Percentiles rank a stretch among this genome's conserved stretches.
Evolutionary conservation across 768 basidiomycete genomes (phyloP).

Genomic region (Suillus alpinus): DNA sequence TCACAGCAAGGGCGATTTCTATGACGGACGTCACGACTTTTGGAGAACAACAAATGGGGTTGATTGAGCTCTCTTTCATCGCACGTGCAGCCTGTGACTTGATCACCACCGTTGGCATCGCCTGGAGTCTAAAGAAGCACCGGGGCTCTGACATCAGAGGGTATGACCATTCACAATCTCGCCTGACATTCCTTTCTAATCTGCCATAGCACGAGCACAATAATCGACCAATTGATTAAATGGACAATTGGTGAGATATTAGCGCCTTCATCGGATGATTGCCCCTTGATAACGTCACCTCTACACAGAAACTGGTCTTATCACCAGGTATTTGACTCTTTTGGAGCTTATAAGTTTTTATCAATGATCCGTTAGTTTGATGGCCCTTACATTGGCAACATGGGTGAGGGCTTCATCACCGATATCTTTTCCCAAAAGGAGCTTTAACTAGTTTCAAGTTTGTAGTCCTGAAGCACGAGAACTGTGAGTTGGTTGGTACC

Average conservation of each 20-base stretch:
- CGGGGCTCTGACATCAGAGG: not conserved
- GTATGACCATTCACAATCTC: not conserved
- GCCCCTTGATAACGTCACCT: not conserved
- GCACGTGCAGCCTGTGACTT: not conserved
- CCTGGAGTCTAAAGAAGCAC: not conserved
- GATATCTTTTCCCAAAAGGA: not conserved
- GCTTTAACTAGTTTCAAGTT: not conserved
- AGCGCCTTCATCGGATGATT: not conserved
- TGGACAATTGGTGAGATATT: not conserved
- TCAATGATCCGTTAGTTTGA: not conserved
- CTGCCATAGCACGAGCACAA: not conserved
- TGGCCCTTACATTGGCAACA: not conserved
- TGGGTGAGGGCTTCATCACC: not conserved
- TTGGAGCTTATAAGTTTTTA: not conserved
- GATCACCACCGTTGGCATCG: constrained; percentile 2
- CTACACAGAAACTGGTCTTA: not conserved
- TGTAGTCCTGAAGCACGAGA: not conserved
- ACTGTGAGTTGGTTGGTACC: not conserved
- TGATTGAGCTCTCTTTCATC: not conserved
- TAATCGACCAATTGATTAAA: not conserved
- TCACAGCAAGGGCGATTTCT: not conserved
- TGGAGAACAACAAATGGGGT: too few species aligned
- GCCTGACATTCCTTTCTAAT: not conserved
- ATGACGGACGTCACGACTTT: not conserved
- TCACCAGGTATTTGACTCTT: not conserved